These are phyloP conservation scores for Prosopis cineraria DNA, from an alignment of 306 rosid species.

Conservation along the genomic window DNA sequence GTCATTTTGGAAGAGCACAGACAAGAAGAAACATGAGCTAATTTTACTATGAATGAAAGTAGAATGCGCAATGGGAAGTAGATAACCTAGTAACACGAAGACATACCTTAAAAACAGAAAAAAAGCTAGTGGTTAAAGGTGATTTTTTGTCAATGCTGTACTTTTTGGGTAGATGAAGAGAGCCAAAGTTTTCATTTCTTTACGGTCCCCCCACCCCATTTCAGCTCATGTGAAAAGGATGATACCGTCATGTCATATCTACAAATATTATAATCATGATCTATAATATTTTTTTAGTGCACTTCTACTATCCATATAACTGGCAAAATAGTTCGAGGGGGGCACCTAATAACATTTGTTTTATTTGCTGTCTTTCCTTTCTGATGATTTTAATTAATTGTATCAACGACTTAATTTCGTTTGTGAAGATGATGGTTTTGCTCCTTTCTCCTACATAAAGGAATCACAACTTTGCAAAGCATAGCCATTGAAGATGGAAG, in stretches of 20 bases:
- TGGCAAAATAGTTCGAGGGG: not conserved
- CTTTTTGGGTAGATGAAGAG: too few relatives aligned
- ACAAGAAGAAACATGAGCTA: not conserved
- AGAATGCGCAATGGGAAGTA: too few relatives aligned
- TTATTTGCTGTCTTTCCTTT: not conserved
- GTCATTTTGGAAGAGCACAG: not conserved
- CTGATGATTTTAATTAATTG: not conserved
- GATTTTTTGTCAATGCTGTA: too few relatives aligned
- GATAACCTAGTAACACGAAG: too few relatives aligned
- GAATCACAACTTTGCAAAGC: not conserved
- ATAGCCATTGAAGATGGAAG: conserved; percentile 54
- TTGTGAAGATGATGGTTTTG: conserved; percentile 9
- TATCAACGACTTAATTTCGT: not conserved
- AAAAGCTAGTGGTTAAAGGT: too few relatives aligned
- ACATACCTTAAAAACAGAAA: not conserved
- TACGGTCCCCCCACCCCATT: not conserved
- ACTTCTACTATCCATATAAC: not conserved
- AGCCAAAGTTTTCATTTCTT: not conserved
- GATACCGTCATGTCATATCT: not conserved
- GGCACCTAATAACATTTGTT: not conserved
- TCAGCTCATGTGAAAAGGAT: not conserved
- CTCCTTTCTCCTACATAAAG: not conserved
- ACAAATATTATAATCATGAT: not conserved
- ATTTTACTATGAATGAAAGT: too few relatives aligned
- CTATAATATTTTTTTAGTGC: too few relatives aligned